phyloP scores from a whole-genome alignment of 805 yeast species.

The Priceomyces medius region DNA sequence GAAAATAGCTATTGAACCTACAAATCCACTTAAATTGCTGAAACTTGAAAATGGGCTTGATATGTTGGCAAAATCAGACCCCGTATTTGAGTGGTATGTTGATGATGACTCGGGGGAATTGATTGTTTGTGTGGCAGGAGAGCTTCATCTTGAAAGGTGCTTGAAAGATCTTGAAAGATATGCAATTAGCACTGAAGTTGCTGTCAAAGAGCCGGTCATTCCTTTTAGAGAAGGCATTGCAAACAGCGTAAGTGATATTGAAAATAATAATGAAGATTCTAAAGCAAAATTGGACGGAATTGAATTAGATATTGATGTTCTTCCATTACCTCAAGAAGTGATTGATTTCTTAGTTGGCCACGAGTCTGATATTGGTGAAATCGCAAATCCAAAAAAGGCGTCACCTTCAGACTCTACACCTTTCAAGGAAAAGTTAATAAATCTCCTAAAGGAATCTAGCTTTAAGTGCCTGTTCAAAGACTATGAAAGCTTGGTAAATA shows the following conservation, averaged over 20 bases:
- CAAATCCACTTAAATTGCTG: conserved; percentile 75
- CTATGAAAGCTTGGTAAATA: conserved; percentile 21
- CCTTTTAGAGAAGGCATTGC: conserved; percentile 88
- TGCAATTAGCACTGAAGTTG: conserved; percentile 80
- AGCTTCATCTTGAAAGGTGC: conserved; percentile 92
- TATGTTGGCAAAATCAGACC: conserved; percentile 83
- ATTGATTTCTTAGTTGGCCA: conserved; percentile 49
- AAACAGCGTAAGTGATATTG: conserved; percentile 22
- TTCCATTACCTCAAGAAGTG: conserved; percentile 57
- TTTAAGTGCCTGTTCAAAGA: conserved; percentile 16
- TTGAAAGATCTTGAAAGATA: conserved; percentile 84
- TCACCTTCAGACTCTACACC: neutral
- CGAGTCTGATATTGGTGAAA: conserved; percentile 41
- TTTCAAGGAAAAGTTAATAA: conserved; percentile 2
- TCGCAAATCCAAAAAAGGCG: conserved; percentile 12
- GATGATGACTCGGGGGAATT: conserved; percentile 88
- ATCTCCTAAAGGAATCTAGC: conserved; percentile 13
- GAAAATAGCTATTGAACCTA: conserved; percentile 94
- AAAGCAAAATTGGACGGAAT: conserved; percentile 24
- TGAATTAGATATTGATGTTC: conserved; percentile 51
- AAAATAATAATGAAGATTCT: conserved; percentile 40
- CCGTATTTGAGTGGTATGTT: conserved; percentile 83
- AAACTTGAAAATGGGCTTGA: conserved; percentile 76
- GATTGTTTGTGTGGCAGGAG: conserved; percentile 94
- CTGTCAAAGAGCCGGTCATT: conserved; percentile 86